Evolutionary conservation across 1,139 yeast species (phyloP), one percentile per base, ranked within the genome.

Genomic region (Kodamaea suecica): DNA sequence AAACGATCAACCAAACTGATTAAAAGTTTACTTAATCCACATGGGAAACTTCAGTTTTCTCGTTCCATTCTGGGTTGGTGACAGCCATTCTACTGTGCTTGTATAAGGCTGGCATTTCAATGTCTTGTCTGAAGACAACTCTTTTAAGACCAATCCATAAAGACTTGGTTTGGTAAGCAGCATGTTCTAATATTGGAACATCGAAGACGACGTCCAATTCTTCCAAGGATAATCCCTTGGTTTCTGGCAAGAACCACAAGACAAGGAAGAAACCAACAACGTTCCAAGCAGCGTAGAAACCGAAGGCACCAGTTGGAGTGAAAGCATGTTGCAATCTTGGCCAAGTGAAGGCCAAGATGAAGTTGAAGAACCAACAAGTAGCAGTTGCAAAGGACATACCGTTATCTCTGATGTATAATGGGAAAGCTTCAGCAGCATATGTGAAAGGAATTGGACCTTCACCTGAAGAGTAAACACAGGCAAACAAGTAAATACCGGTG

Each of bases 361-460:
- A 84, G 57, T 84, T 84, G 70, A 85, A 84, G 55, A 84, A 83
- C 94, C 95, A 86, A 57, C 87, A 72, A 13, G 88, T 81, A 23
- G 90, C 84, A 19, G 92, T 83, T 14, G 95, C 95, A 47, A 80
- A 69, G 3, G 92, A 80, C 82, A 88, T 84, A 38, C 95, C 95
- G 33, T 85, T 63, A 51, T 87, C 94, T 62, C 96, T 79, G 42
- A 85, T 80, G 51, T 84, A 84, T 47, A 86, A 70, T 38, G 94
- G 90, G 69, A 85, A 86, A 44, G 84, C 85, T 59, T 86, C 95
- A 12, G 95, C 95, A 17, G 94, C 80, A 54, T 85, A 84, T 1
- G 94, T 84, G 66, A 86, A 86, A 6, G 95, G 95, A 34, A 86
- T 94, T 11, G 95, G 95, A 30, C 95, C 95, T 62, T 84, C 87